phyloP scores from a whole-genome alignment of 2,329 filamentous ascomycete genomes.

The Capronia epimyces region DNA sequence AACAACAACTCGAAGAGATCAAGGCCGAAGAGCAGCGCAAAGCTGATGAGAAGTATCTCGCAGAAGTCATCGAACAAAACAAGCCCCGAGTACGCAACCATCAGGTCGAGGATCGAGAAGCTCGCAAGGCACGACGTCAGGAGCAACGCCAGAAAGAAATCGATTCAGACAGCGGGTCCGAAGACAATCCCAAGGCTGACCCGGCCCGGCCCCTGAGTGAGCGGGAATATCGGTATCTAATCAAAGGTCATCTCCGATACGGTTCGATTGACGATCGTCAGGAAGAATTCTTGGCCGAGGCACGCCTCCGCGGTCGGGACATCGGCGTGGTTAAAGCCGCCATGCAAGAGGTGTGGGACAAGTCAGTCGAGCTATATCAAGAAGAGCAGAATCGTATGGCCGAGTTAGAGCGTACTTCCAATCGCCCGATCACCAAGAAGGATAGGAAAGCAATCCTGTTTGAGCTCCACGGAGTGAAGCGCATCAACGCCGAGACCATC shows the following conservation, averaged over 20 bases:
- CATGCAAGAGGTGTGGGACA: slow-evolving; percentile 72
- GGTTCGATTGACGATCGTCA: slow-evolving; percentile 83
- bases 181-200: slow-evolving; percentile 61
- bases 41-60: slow-evolving; percentile 75
- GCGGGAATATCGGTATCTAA: slow-evolving; percentile 87
- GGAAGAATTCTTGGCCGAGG: slow-evolving; percentile 81
- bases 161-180: slow-evolving; percentile 66
- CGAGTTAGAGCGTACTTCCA: slow-evolving; percentile 62
- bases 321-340: slow-evolving; percentile 69
- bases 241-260: slow-evolving; percentile 84
- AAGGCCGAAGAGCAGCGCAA: slow-evolving; percentile 84
- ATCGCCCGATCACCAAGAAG: slow-evolving; percentile 86
- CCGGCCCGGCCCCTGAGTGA: slow-evolving; percentile 85
- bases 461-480: slow-evolving; percentile 87
- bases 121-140: slow-evolving; percentile 62
- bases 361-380: slow-evolving; percentile 62
- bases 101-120: slow-evolving; percentile 51
- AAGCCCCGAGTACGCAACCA: slow-evolving; percentile 70
- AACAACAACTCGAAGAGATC: slow-evolving; percentile 81
- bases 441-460: slow-evolving; percentile 96
- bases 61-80: slow-evolving; percentile 75
- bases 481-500: slow-evolving; percentile 92
- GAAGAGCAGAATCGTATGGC: slow-evolving; percentile 63
- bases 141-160: slow-evolving; percentile 60
- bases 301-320: slow-evolving; percentile 77